Base-by-base conservation (phyloP, 1,284 basidiomycete species). In the Pseudozyma sp. region DNA sequence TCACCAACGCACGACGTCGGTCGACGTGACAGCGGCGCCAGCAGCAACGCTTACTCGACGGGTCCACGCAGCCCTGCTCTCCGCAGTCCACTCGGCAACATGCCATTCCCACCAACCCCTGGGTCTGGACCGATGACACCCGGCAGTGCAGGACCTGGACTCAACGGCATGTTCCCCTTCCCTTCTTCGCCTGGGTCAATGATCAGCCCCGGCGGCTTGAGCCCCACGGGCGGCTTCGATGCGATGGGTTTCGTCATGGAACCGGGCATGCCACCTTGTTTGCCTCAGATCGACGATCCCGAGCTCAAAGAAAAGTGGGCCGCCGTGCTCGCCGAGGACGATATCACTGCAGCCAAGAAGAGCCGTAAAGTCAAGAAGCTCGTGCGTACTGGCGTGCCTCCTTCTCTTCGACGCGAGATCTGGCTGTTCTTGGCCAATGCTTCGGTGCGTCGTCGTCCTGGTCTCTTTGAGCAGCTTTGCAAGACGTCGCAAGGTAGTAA, bases 321-420 rank as follows among this genome's bases (percentile, higher is more conserved):
- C 79, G 84, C 88, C 0, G 85, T 91, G 36, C 89, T 95, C 80
- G 86, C 89, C 0, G 86, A 89, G 0, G 88, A 90, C 1, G 87
- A 91, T 1, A 86, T 92, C 0, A 84, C 89, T 2, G 90, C 91
- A 64, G 88, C 91, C 5, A 88, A 89, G 47, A 93, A 93, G 87
- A 92, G 88, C 83, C 94, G 94, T 86, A 96, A 95, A 85, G 89
- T 95, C 14, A 89, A 90, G 71, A 92, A 92, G 80, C 86, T 97
- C 35, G 85, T 95, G 14, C 93, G 94, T 40, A 90, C 78, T 7
- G 87, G 92, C 19, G 91, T 97, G 0, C 95, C 95, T 1, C 50
- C 58, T 18, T 77, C 81, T 39, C 55, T 84, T 48, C 81, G 83
- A 36, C 77, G 74, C 25, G 78, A 77, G 13, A 78, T 84, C 16